Percentiles rank a stretch among this genome's conserved stretches.
Evolutionary conservation across 805 yeast genomes (phyloP).

Genomic region (Kockiozyma suomiensis): DNA sequence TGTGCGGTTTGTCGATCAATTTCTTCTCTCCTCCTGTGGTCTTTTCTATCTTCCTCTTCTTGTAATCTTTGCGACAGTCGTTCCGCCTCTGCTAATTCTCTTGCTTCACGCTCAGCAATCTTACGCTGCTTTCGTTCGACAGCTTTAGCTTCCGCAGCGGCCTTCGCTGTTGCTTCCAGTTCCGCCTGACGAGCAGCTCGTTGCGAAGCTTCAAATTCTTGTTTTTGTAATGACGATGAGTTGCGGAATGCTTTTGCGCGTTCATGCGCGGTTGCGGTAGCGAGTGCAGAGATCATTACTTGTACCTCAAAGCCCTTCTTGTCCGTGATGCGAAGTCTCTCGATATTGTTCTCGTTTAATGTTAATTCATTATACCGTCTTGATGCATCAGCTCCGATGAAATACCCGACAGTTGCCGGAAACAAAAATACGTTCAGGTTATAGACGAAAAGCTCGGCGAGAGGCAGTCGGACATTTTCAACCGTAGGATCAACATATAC

Average conservation of each 20-base stretch:
- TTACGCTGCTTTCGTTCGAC: background rate
- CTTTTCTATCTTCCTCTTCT: background rate
- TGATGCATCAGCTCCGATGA: background rate
- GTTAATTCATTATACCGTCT: slow-evolving; percentile 2
- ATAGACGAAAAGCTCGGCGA: slow-evolving; percentile 3
- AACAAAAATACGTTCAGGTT: background rate
- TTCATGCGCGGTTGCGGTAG: background rate
- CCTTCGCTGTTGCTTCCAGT: background rate
- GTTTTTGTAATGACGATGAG: background rate
- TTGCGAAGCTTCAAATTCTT: background rate
- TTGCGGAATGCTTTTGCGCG: background rate
- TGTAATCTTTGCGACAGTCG: background rate
- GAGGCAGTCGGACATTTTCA: background rate
- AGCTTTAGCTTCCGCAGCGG: background rate
- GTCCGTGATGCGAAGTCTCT: background rate
- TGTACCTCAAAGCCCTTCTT: slow-evolving; percentile 12
- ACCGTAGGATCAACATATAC: background rate
- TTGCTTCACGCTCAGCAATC: background rate
- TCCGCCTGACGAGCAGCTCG: background rate
- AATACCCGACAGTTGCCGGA: slow-evolving; percentile 4
- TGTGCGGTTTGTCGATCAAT: background rate
- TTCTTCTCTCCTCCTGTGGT: background rate
- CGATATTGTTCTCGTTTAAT: background rate
- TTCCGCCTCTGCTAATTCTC: background rate
- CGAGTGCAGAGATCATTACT: slow-evolving; percentile 6